These are phyloP conservation scores for Aspergillus ellipticus DNA, from an alignment of 495 filamentous ascomycete genomes.

Conservation along the genomic window DNA sequence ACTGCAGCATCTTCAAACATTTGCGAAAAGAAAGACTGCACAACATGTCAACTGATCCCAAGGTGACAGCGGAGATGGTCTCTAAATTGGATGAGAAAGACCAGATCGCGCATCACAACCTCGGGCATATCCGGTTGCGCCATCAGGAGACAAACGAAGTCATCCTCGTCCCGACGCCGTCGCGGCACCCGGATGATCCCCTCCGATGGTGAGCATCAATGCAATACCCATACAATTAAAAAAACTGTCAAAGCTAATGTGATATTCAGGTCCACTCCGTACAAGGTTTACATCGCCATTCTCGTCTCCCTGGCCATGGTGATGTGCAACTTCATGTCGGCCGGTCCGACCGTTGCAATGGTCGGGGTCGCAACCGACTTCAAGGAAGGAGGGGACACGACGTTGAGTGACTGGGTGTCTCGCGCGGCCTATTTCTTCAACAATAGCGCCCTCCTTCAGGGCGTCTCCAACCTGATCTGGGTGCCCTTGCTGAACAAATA, in stretches of 20 bases:
- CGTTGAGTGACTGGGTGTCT: neutral
- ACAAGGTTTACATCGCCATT: constrained; percentile 48
- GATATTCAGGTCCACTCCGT: constrained; percentile 44
- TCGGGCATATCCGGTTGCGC: neutral
- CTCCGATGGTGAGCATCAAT: constrained; percentile 24
- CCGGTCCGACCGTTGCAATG: constrained; percentile 44
- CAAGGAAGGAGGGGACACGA: no score
- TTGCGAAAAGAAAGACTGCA: neutral
- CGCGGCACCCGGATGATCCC: constrained; percentile 23
- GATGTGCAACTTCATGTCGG: constrained; percentile 8
- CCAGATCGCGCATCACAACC: neutral
- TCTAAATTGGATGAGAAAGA: neutral
- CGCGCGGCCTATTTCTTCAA: constrained; percentile 13
- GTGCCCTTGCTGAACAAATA: constrained; percentile 53
- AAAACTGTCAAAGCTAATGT: no score
- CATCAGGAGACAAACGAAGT: neutral
- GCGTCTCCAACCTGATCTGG: constrained; percentile 51
- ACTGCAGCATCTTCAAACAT: no score
- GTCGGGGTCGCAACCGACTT: neutral
- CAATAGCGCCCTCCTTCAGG: constrained; percentile 39
- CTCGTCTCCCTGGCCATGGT: constrained; percentile 32
- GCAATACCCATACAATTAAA: no score
- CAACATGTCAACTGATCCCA: neutral
- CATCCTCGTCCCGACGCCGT: constrained; percentile 22
- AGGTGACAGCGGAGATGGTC: neutral